Evolutionary conservation across 768 basidiomycete genomes (phyloP).

Genomic region (Termitomyces sp.): DNA sequence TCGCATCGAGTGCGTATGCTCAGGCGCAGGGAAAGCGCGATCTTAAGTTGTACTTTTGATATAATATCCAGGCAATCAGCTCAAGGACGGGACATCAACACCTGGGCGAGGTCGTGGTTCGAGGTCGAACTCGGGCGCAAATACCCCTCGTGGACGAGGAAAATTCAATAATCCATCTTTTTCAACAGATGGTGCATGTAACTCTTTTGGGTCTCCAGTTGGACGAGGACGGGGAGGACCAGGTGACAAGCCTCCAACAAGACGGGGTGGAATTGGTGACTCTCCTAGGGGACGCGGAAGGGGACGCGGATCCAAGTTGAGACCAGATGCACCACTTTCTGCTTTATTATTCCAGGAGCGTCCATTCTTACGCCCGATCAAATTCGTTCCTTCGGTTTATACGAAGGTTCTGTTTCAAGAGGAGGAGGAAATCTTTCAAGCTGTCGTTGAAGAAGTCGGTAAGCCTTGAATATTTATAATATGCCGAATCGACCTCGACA

Average conservation of each 20-base stretch:
- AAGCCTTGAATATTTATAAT: constrained; percentile 16
- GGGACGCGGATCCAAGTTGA: constrained; percentile 26
- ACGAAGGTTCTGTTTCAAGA: constrained; percentile 48
- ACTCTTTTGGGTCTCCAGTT: neutral
- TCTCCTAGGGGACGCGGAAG: constrained; percentile 17
- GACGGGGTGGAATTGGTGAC: constrained; percentile 15
- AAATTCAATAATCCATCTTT: neutral
- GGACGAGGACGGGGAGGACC: constrained; percentile 10
- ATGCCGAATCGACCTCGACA: neutral
- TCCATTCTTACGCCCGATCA: constrained; percentile 61
- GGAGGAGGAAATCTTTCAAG: constrained; percentile 59
- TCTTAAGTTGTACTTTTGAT: constrained; percentile 8
- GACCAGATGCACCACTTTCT: constrained; percentile 47
- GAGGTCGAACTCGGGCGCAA: constrained; percentile 7
- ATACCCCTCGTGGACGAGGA: constrained; percentile 19
- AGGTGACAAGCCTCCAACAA: constrained; percentile 8
- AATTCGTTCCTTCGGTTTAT: constrained; percentile 58
- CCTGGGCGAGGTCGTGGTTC: constrained; percentile 14
- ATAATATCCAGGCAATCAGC: constrained; percentile 8
- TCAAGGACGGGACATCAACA: constrained; percentile 16
- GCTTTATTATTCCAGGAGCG: constrained; percentile 50
- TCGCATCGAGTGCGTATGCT: constrained; percentile 23
- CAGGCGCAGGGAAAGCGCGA: neutral
- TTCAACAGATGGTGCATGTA: constrained; percentile 1
- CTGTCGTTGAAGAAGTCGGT: constrained; percentile 50